A percentile compares a stretch with the other conserved stretches of the same genome.
phyloP scores from a whole-genome alignment of 257 asterid species.

The Solanum pinnatisectum region DNA sequence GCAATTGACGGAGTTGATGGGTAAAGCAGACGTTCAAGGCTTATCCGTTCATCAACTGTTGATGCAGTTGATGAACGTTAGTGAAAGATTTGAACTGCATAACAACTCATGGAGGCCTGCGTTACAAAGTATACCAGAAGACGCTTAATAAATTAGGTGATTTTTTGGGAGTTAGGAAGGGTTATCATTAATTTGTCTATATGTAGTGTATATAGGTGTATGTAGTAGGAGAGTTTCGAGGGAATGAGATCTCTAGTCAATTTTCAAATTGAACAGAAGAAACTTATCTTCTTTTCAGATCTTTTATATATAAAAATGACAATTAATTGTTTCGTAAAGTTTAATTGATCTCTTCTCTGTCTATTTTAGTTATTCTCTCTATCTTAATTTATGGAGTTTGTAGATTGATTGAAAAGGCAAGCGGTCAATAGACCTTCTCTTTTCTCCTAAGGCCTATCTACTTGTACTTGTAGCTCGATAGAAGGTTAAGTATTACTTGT shows the following conservation, averaged over 20 bases:
- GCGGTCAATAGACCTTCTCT: background rate
- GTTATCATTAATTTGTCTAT: background rate
- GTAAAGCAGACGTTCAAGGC: slow-evolving; percentile 20
- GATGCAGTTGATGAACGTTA: slow-evolving; percentile 12
- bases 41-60: slow-evolving; percentile 28
- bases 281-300: no score
- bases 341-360: background rate
- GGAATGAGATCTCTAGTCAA: background rate
- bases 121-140: slow-evolving; percentile 48
- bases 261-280: background rate
- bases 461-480: background rate
- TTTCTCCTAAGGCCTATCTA: background rate
- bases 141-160: background rate
- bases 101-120: slow-evolving; percentile 34
- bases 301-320: background rate
- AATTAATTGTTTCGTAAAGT: background rate
- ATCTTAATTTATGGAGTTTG: background rate
- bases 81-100: slow-evolving; percentile 12
- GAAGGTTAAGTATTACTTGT: background rate
- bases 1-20: slow-evolving; percentile 34
- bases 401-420: background rate
- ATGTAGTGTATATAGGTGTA: background rate
- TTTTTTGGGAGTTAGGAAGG: background rate
- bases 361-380: background rate
- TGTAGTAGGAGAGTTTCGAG: background rate